A percentile compares a stretch with the other conserved stretches of the same genome.
These are phyloP conservation scores for Epichloe elymi DNA, from an alignment of 2,329 filamentous ascomycete genomes.

Conservation along the genomic window DNA sequence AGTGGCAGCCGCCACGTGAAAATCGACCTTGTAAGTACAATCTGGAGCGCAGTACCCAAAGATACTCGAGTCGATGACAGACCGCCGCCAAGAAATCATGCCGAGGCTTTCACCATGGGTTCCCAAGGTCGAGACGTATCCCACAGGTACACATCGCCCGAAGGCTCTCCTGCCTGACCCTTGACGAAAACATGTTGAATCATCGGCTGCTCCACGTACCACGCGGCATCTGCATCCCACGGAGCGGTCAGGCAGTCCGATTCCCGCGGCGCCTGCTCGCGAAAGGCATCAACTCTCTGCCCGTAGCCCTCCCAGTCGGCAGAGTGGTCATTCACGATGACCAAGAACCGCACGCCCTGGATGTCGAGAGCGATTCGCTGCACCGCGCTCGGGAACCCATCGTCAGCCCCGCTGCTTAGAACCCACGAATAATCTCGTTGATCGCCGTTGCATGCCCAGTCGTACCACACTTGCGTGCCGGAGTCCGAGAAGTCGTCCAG, in stretches of 20 bases:
- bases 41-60: neutral
- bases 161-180: conserved; percentile 17
- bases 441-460: conserved; percentile 26
- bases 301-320: conserved; percentile 20
- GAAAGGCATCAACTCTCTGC: conserved; percentile 21
- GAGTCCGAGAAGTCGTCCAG: conserved; percentile 24
- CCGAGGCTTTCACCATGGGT: conserved; percentile 27
- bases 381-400: conserved; percentile 17
- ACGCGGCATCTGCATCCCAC: neutral
- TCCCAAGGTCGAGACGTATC: conserved; percentile 28
- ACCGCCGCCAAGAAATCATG: conserved; percentile 9
- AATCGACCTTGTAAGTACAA: neutral
- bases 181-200: conserved; percentile 25
- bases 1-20: neutral
- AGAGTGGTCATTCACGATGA: conserved; percentile 25
- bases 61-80: neutral
- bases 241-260: conserved; percentile 12
- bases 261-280: conserved; percentile 15
- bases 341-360: conserved; percentile 25
- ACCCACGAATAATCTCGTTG: conserved; percentile 23
- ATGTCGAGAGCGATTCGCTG: conserved; percentile 25
- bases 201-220: conserved; percentile 5
- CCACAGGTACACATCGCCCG: conserved; percentile 27
- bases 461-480: conserved; percentile 30
- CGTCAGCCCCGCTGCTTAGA: conserved; percentile 10